A percentile compares a stretch with the other conserved stretches of the same genome.
Conservation (phyloP, 192 early-diverging fungal species). For the Haplosporangium gracile region DNA sequence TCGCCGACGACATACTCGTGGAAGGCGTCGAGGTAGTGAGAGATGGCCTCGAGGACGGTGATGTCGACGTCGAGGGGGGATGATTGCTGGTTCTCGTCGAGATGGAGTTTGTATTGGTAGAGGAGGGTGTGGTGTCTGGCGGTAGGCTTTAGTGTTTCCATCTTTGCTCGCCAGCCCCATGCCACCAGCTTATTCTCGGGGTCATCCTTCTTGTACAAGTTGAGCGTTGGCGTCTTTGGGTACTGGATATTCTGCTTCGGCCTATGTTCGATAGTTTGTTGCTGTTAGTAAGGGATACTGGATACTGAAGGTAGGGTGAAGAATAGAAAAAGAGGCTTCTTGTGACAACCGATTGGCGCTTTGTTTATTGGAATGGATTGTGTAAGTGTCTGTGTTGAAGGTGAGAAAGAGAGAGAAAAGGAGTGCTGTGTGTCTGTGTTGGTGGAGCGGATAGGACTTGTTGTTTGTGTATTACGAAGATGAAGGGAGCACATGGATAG, state of each 20-base stretch:
- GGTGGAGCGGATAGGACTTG: too few species aligned
- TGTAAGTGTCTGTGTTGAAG: not conserved
- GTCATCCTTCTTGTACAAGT: slow-evolving; percentile 58
- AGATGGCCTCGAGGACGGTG: slow-evolving; percentile 57
- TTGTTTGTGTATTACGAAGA: not conserved
- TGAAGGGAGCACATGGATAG: not conserved
- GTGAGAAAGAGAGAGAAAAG: not conserved
- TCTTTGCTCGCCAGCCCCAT: slow-evolving; percentile 59
- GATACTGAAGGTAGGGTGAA: not conserved
- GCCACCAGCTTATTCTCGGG: slow-evolving; percentile 56
- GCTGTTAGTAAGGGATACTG: not conserved
- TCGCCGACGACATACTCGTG: slow-evolving; percentile 56
- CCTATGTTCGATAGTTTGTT: slow-evolving; percentile 8
- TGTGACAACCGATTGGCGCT: not conserved
- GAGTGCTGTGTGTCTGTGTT: too few species aligned
- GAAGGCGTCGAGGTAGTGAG: slow-evolving; percentile 60
- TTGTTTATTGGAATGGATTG: not conserved
- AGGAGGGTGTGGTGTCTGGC: slow-evolving; percentile 51
- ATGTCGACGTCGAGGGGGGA: slow-evolving; percentile 56
- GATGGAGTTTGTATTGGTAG: slow-evolving; percentile 58
- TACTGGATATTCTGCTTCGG: slow-evolving; percentile 54
- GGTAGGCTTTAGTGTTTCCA: slow-evolving; percentile 45
- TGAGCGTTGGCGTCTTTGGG: slow-evolving; percentile 61
- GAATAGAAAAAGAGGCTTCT: not conserved
- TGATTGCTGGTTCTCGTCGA: slow-evolving; percentile 55